phyloP scores from a whole-genome alignment of 306 rosid genomes.

The Castanea sativa region DNA sequence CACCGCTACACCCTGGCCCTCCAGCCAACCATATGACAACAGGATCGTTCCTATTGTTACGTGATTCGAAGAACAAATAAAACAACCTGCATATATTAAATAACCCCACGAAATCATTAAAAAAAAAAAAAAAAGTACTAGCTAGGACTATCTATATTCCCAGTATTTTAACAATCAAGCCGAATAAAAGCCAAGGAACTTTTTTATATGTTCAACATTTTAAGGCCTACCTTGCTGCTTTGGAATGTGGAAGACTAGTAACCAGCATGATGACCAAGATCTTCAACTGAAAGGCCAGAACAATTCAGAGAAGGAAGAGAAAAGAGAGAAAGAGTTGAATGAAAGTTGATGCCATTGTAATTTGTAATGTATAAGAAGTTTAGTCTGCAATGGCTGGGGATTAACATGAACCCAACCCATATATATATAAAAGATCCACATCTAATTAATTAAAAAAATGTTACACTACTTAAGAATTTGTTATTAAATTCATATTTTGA shows the following conservation, averaged over 20 bases:
- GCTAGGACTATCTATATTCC: too few relatives aligned
- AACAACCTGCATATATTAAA: conserved; percentile 61
- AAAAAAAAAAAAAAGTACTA: too few relatives aligned
- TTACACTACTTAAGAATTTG: too few relatives aligned
- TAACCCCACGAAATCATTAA: too few relatives aligned
- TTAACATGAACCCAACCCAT: neutral
- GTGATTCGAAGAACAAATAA: conserved; percentile 89
- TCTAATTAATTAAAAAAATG: too few relatives aligned
- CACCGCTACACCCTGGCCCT: conserved; percentile 97
- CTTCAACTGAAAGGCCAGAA: conserved; percentile 51
- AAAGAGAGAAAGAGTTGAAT: conserved; percentile 24
- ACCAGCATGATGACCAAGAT: conserved; percentile 89
- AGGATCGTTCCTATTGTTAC: conserved; percentile 55
- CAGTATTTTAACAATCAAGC: too few relatives aligned
- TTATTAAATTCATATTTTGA: too few relatives aligned
- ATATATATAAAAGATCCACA: too few relatives aligned
- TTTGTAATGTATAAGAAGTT: neutral
- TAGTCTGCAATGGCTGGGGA: conserved; percentile 14
- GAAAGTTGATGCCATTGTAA: conserved; percentile 49
- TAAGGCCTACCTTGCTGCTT: conserved; percentile 68
- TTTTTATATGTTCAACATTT: neutral
- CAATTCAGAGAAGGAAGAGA: conserved; percentile 37
- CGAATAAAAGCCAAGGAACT: too few relatives aligned
- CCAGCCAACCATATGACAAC: conserved; percentile 87
- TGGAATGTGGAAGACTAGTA: conserved; percentile 72